Evolutionary conservation across 2,329 filamentous ascomycete genomes (phyloP).

Genomic region (Fusarium dimerum): DNA sequence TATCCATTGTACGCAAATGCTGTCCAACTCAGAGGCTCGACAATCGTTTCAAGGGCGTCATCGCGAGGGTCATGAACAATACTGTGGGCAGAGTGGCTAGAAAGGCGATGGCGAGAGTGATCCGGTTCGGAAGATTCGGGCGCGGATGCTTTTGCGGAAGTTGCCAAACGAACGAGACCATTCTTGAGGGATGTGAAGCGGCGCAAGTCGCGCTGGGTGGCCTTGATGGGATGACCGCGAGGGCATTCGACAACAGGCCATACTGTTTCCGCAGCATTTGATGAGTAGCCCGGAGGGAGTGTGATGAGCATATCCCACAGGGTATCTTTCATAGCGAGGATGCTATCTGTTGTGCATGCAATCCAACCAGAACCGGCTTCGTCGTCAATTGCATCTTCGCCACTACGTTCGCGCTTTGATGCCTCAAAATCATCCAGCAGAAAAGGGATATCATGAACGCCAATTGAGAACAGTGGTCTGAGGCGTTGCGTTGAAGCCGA

Average conservation of each 20-base stretch:
- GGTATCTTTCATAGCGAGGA: slow-evolving; percentile 80
- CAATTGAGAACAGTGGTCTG: slow-evolving; percentile 86
- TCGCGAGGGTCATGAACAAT: slow-evolving; percentile 41
- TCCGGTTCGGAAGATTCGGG: slow-evolving; percentile 33
- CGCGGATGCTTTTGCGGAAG: slow-evolving; percentile 19
- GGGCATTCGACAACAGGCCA: slow-evolving; percentile 78
- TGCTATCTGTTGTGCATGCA: slow-evolving; percentile 93
- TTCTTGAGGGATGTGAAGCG: slow-evolving; percentile 71
- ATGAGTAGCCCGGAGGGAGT: slow-evolving; percentile 65
- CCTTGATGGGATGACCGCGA: slow-evolving; percentile 68
- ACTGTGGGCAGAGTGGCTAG: slow-evolving; percentile 27
- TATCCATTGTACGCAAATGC: slow-evolving; percentile 79
- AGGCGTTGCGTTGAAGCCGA: slow-evolving; percentile 65
- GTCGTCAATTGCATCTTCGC: slow-evolving; percentile 42
- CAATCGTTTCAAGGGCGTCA: slow-evolving; percentile 54
- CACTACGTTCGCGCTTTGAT: slow-evolving; percentile 39
- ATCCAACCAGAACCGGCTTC: slow-evolving; percentile 73
- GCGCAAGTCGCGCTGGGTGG: slow-evolving; percentile 86
- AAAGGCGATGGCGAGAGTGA: slow-evolving; percentile 26
- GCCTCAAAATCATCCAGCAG: slow-evolving; percentile 64
- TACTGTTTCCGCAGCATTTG: slow-evolving; percentile 58
- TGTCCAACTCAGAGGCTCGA: slow-evolving; percentile 68
- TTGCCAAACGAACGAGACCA: slow-evolving; percentile 56
- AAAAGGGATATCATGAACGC: slow-evolving; percentile 87
- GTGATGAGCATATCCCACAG: slow-evolving; percentile 90